Evolutionary conservation across 1,284 basidiomycete species (phyloP).

Genomic region (Marasmius fiardii): DNA sequence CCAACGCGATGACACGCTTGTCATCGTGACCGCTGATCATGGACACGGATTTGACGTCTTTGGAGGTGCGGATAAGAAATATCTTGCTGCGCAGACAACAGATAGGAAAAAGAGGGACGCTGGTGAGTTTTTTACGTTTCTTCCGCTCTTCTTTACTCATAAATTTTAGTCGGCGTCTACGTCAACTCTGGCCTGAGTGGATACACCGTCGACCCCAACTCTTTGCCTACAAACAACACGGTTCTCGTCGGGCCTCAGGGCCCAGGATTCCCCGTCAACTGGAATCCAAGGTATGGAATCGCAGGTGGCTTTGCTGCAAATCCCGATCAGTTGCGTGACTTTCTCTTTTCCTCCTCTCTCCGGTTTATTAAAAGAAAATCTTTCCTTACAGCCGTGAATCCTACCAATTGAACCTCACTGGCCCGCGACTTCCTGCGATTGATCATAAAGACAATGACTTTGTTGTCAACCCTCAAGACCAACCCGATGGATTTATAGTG

Average conservation of each 20-base stretch:
- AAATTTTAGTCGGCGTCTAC: constrained; percentile 31
- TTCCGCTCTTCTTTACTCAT: neutral
- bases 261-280: constrained; percentile 40
- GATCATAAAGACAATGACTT: constrained; percentile 18
- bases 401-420: constrained; percentile 28
- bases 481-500: constrained; percentile 25
- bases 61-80: constrained; percentile 39
- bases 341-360: neutral
- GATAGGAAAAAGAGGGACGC: constrained; percentile 34
- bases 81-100: constrained; percentile 31
- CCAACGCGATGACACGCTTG: constrained; percentile 35
- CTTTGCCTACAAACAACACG: constrained; percentile 33
- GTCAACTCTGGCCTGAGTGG: constrained; percentile 34
- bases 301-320: constrained; percentile 38
- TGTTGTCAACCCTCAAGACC: constrained; percentile 32
- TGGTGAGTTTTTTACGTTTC: constrained; percentile 18
- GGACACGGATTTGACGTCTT: constrained; percentile 42
- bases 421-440: constrained; percentile 33
- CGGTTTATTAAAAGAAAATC: neutral
- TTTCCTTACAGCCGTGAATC: constrained; percentile 28
- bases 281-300: constrained; percentile 38
- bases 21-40: constrained; percentile 40
- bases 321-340: constrained; percentile 32
- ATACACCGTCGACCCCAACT: constrained; percentile 32
- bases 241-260: constrained; percentile 34